Evolutionary conservation across 768 basidiomycete species (phyloP), one percentile per base, ranked within the genome.

Genomic region (Tricholoma saponaceum): DNA sequence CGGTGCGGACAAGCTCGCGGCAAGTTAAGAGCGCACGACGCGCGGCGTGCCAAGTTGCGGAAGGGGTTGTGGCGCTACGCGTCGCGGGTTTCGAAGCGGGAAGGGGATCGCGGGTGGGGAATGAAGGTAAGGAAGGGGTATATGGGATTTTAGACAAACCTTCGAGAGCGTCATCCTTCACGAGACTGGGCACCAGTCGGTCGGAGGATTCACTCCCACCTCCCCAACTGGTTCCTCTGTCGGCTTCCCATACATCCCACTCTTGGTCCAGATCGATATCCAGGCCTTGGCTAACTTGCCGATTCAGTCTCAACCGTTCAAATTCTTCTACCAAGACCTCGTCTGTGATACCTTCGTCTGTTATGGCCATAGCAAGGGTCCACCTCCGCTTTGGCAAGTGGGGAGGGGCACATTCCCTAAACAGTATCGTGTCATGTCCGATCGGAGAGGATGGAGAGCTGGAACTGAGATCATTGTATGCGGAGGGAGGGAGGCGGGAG

Each of bases 281-380:
- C 5, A 10, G 14, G 16, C 59, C 62, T 58, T 60, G 23, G 55
- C 41, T 52, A 52, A 59, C 28, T 4, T 55, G 32, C 9, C 35
- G 33, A 26, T 58, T 44, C 52, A 59, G 65, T 28, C 76, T 69
- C 60, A 82, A 76, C 20, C 67, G 67, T 63, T 84, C 82, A 23
- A 84, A 70, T 49, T 72, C 72, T 50, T 77, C 69, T 5, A 83
- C 73, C 10, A 84, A 69, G 33, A 70, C 75, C 60, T 82, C 81
- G 63, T 84, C 81, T 2, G 80, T 74, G 51, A 82, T 70, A 16
- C 68, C 76, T 25, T 81, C 76, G 50, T 82, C 78, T 25, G 75
- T 80, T 58, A 83, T 76, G 14, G 78, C 80, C 65, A 76, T 78
- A 1, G 78, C 78, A 49, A 83, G 72, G 1, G 74, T 78, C 75